Evolutionary conservation across 1,139 yeast species (phyloP).

Genomic region (Hansenula anomala): DNA sequence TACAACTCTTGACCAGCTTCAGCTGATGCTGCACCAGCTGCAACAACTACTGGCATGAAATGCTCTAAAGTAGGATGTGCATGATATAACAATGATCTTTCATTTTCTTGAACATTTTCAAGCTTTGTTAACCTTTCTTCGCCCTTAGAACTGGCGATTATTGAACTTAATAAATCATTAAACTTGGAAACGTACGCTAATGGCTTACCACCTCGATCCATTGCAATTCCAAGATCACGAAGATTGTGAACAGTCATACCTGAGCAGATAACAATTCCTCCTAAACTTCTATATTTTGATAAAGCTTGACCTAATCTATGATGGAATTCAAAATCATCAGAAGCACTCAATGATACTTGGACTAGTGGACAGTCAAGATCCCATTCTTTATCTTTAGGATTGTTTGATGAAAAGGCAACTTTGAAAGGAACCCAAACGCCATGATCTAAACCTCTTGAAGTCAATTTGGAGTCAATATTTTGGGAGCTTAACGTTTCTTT

Average conservation of each 20-base stretch:
- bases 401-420: slow-evolving; percentile 53
- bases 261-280: slow-evolving; percentile 53
- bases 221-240: slow-evolving; percentile 38
- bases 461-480: slow-evolving; percentile 41
- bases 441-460: slow-evolving; percentile 67
- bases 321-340: slow-evolving; percentile 42
- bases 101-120: slow-evolving; percentile 28
- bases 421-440: slow-evolving; percentile 81
- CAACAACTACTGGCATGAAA: slow-evolving; percentile 64
- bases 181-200: slow-evolving; percentile 50
- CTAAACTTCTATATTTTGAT: slow-evolving; percentile 44
- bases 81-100: slow-evolving; percentile 33
- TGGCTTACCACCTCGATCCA: slow-evolving; percentile 18
- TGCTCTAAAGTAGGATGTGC: slow-evolving; percentile 81
- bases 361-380: slow-evolving; percentile 52
- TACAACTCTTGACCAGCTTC: slow-evolving; percentile 42
- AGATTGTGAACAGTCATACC: slow-evolving; percentile 82
- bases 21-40: slow-evolving; percentile 49
- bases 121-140: slow-evolving; percentile 28
- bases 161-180: slow-evolving; percentile 32
- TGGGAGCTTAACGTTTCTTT: slow-evolving; percentile 33
- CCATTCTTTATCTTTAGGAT: slow-evolving; percentile 26
- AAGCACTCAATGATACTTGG: slow-evolving; percentile 56
- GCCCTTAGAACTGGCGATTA: slow-evolving; percentile 27
- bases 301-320: slow-evolving; percentile 53